Percentiles rank a stretch among this genome's conserved stretches.
Evolutionary conservation across 805 yeast species (phyloP).

Genomic region (Candida stauntonica): DNA sequence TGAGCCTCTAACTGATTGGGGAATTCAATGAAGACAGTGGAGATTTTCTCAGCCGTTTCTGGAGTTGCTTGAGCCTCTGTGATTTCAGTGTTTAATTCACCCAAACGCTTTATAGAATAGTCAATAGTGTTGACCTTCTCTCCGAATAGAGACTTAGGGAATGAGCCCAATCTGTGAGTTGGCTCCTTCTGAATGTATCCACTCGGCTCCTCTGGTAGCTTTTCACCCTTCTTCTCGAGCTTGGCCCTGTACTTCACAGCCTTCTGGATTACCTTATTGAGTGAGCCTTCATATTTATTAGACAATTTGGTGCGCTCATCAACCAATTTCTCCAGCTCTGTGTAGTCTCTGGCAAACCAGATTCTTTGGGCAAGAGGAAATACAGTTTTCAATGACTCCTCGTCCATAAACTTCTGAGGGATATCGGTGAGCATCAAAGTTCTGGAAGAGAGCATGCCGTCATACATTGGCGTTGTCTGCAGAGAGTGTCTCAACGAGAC

Average conservation of each 20-base stretch:
- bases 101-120: constrained; percentile 62
- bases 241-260: constrained; percentile 54
- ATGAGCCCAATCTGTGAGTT: constrained; percentile 62
- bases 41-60: constrained; percentile 46
- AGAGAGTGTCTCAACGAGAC: constrained; percentile 66
- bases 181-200: constrained; percentile 82
- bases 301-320: constrained; percentile 62
- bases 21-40: constrained; percentile 65
- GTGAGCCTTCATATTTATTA: constrained; percentile 58
- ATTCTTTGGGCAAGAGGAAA: constrained; percentile 61
- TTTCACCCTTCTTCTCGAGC: constrained; percentile 52
- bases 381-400: constrained; percentile 44
- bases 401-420: constrained; percentile 40
- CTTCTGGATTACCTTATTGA: constrained; percentile 55
- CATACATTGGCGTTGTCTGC: constrained; percentile 70
- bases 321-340: constrained; percentile 49
- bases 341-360: constrained; percentile 61
- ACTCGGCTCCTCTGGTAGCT: constrained; percentile 49
- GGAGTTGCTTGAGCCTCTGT: constrained; percentile 37
- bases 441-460: constrained; percentile 63
- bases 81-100: constrained; percentile 66
- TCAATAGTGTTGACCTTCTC: constrained; percentile 81
- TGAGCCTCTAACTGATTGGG: constrained; percentile 84
- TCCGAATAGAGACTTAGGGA: constrained; percentile 67
- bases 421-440: constrained; percentile 72